Base-by-base conservation (phyloP, 2,329 filamentous ascomycete species). In the Aspergillus aculeatus region DNA sequence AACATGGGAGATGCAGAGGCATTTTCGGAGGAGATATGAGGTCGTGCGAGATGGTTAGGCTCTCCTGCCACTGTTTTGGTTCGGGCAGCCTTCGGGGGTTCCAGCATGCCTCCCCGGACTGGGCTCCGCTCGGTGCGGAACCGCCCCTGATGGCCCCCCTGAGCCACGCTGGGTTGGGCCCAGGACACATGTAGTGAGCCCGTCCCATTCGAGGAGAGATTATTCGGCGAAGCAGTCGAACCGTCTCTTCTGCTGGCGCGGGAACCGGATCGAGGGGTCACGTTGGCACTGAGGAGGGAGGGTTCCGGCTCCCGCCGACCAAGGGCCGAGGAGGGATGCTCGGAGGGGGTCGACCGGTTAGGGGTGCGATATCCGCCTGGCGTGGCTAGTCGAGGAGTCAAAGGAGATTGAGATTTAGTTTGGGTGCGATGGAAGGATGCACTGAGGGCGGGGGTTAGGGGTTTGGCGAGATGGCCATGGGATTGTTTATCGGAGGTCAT, bases 221-320 rank as follows among this genome's bases (percentile, higher is more conserved):
- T 82, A 62, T 75, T 84, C 3, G 90, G 88, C 1, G 91, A 92
- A 32, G 83, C 84, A 60, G 82, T 84, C 26, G 83, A 77, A 73
- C 89, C 92, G 72, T 91, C 87, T 59, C 87, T 84, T 66, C 91
- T 87, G 66, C 81, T 87, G 72, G 86, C 91, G 62, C 92, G 84
- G 52, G 86, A 81, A 9, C 89, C 89, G 9, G 92, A 92, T 65
- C 92, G 86, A 54, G 92, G 91, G 3, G 92, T 96, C 71, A 92
- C 80, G 73, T 91, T 92, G 73, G 78, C 83, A 74, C 75, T 86
- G 49, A 92, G 77, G 67, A 85, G 85, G 54, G 83, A 71, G 9
- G 81, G 75, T 64, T 81, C 71, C 61, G 85, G 82, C 54, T 89
- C 85, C 61, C 69, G 66, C 69, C 73, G 69, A 66, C 72, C 68